These are phyloP conservation scores for Syzygium syzygioides DNA, from an alignment of 441 rosid genomes.

Conservation along the genomic window DNA sequence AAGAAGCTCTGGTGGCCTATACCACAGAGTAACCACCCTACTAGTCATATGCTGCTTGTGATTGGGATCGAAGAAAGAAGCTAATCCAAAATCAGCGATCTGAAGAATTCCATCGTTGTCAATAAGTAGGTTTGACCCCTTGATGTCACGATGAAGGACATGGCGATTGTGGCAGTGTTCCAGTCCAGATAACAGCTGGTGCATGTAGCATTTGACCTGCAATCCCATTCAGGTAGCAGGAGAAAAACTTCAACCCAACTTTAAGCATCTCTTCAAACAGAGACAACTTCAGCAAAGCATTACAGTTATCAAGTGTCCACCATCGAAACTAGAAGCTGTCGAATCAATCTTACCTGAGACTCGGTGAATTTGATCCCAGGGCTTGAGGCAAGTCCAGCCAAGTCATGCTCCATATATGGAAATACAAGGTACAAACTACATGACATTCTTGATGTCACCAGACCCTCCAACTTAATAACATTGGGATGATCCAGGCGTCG, in stretches of 20 bases:
- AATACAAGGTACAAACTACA: conserved; percentile 60
- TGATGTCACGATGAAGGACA: conserved; percentile 59
- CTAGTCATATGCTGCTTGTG: conserved; percentile 55
- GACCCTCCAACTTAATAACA: conserved; percentile 51
- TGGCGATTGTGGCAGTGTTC: conserved; percentile 54
- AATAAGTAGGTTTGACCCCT: conserved; percentile 55
- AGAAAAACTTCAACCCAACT: background rate
- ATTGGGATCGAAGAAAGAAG: conserved; percentile 51
- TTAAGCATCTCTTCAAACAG: background rate
- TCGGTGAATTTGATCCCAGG: conserved; percentile 48
- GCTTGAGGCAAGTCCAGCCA: conserved; percentile 57
- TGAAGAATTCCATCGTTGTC: conserved; percentile 48
- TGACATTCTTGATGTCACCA: conserved; percentile 55
- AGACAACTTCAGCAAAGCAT: background rate
- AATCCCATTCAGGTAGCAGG: conserved; percentile 1
- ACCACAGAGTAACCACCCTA: conserved; percentile 68
- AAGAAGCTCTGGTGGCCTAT: conserved; percentile 70
- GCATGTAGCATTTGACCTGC: conserved; percentile 58
- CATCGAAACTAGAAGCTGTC: background rate
- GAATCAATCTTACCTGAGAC: conserved; percentile 37
- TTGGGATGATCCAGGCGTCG: conserved; percentile 60
- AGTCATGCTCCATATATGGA: conserved; percentile 62
- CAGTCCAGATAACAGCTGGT: conserved; percentile 50
- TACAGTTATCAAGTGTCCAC: background rate
- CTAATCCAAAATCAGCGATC: conserved; percentile 68